A percentile compares a stretch with the other conserved stretches of the same genome.
Conservation (phyloP, 495 filamentous ascomycete species). For the Daldinia concentrica region DNA sequence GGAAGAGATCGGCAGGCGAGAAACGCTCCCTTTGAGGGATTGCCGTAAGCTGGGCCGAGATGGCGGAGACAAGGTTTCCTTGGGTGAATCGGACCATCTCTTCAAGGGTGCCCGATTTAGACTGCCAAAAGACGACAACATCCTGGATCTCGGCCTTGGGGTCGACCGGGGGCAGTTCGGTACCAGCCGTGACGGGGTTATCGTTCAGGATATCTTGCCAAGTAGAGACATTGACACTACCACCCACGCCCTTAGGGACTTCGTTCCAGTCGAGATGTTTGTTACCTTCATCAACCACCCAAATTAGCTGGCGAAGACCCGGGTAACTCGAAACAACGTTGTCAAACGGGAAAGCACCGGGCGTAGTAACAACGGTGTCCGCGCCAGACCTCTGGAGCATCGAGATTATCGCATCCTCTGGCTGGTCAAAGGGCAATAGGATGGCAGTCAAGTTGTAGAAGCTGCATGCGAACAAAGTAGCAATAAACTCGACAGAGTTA, state of each 20-base stretch:
- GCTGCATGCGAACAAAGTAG: conserved; percentile 68
- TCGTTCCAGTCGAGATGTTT: conserved; percentile 91
- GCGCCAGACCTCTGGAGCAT: conserved; percentile 75
- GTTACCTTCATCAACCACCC: conserved; percentile 92
- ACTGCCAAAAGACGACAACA: conserved; percentile 69
- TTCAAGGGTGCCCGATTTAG: conserved; percentile 58
- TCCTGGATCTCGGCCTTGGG: conserved; percentile 61
- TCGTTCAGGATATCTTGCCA: conserved; percentile 88
- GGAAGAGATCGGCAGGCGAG: conserved; percentile 77
- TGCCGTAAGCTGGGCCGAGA: conserved; percentile 77
- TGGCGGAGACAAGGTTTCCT: conserved; percentile 80
- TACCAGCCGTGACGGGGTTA: conserved; percentile 56
- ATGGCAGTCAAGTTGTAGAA: conserved; percentile 86
- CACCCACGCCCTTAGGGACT: conserved; percentile 75
- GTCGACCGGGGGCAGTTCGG: conserved; percentile 55
- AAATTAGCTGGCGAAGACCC: conserved; percentile 80
- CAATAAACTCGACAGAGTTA: conserved; percentile 90
- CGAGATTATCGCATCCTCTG: conserved; percentile 68
- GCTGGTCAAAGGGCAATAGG: conserved; percentile 82
- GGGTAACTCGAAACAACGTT: conserved; percentile 71
- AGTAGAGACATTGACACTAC: conserved; percentile 77
- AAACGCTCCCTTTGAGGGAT: conserved; percentile 79
- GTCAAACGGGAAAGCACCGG: conserved; percentile 87
- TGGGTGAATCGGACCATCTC: conserved; percentile 81
- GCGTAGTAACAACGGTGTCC: conserved; percentile 83